Conservation (phyloP, 495 filamentous ascomycete species). For the Tuber brumale region DNA sequence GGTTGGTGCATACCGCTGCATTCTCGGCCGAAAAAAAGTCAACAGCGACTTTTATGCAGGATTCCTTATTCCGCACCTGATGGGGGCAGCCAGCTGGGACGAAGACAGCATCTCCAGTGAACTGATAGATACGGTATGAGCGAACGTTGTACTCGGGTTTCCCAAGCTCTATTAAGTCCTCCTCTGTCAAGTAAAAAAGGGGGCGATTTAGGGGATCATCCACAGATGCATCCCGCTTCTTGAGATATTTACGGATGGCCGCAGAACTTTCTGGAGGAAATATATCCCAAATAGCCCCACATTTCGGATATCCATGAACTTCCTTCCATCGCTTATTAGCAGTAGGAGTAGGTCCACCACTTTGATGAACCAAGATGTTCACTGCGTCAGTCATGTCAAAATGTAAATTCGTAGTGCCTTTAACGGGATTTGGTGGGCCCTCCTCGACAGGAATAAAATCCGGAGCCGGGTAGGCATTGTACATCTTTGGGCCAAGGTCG, state of each 20-base stretch:
- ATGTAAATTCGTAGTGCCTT: slow-evolving; percentile 42
- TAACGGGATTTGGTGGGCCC: slow-evolving; percentile 3
- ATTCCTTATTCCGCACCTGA: slow-evolving; percentile 39
- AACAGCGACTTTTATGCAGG: slow-evolving; percentile 43
- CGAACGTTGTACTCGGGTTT: slow-evolving; percentile 15
- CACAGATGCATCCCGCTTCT: slow-evolving; percentile 4
- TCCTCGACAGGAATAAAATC: slow-evolving; percentile 31
- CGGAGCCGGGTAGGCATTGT: slow-evolving; percentile 37
- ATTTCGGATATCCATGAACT: slow-evolving; percentile 21
- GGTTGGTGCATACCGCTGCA: slow-evolving; percentile 19
- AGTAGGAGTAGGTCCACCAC: slow-evolving; percentile 28
- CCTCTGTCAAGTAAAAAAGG: slow-evolving; percentile 40
- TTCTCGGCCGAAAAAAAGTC: slow-evolving; percentile 43
- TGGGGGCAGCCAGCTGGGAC: slow-evolving; percentile 42
- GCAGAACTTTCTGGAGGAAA: slow-evolving; percentile 35
- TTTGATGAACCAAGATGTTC: slow-evolving; percentile 41
- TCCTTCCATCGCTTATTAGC: not conserved
- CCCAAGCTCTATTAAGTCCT: slow-evolving; percentile 28
- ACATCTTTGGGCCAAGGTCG: slow-evolving; percentile 43
- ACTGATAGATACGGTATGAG: slow-evolving; percentile 40
- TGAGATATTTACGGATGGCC: slow-evolving; percentile 35
- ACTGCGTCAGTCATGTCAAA: slow-evolving; percentile 43
- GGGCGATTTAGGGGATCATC: slow-evolving; percentile 43
- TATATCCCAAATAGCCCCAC: slow-evolving; percentile 44
- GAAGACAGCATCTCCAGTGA: slow-evolving; percentile 41